These are phyloP conservation scores for Urostyla sp. DNA, from an alignment of 73 alveolate genomes.

Conservation along the genomic window DNA sequence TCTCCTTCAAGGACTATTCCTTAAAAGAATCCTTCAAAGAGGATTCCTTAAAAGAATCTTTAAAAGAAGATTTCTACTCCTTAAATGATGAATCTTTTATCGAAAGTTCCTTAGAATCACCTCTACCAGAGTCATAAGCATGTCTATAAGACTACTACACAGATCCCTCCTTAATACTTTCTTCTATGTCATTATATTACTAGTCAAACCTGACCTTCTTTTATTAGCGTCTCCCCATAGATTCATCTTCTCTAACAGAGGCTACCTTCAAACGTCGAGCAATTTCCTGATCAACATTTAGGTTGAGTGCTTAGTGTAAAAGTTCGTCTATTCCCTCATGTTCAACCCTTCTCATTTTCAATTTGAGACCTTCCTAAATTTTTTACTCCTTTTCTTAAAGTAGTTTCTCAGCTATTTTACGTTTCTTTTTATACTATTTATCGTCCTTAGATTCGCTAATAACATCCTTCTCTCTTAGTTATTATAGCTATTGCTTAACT, in stretches of 20 bases:
- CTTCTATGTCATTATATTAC: neutral
- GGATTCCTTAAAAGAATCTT: neutral
- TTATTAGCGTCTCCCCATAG: neutral
- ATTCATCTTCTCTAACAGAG: conserved; percentile 16
- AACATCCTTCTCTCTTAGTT: neutral
- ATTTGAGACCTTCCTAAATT: conserved; percentile 44
- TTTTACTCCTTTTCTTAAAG: conserved; percentile 28
- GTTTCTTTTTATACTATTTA: conserved; percentile 15
- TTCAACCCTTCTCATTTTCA: conserved; percentile 21
- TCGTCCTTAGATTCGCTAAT: conserved; percentile 1
- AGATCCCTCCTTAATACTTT: conserved; percentile 45
- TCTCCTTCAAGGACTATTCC: neutral
- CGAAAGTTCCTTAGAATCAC: neutral
- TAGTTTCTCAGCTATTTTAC: conserved; percentile 12
- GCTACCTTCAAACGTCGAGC: conserved; percentile 18
- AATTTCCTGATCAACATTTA: conserved; percentile 23
- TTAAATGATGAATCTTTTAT: neutral
- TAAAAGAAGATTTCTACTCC: neutral
- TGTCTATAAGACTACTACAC: too few relatives aligned
- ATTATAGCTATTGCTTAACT: neutral
- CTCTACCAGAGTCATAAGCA: conserved; percentile 34
- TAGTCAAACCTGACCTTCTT: neutral
- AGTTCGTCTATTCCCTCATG: conserved; percentile 1
- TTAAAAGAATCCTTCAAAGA: too few relatives aligned
- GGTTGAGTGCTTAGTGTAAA: conserved; percentile 27